These are phyloP conservation scores for Penicillium corylophilum DNA, from an alignment of 2,329 filamentous ascomycete genomes.

Conservation along the genomic window DNA sequence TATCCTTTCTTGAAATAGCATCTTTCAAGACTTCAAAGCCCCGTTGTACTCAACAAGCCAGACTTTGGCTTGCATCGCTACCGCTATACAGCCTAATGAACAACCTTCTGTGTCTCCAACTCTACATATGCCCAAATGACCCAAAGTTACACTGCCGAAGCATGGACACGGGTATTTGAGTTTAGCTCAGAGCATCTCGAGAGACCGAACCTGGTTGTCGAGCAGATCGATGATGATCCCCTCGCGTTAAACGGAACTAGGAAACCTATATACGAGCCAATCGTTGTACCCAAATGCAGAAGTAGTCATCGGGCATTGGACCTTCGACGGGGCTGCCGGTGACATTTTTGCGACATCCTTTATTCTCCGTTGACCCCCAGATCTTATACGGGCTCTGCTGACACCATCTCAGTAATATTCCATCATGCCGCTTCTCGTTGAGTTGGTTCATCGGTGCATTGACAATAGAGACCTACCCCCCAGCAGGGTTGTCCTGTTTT, in stretches of 20 bases:
- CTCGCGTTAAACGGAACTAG: too few relatives aligned
- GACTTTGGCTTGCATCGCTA: background rate
- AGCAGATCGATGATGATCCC: background rate
- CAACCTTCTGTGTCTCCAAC: background rate
- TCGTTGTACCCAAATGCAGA: conserved; percentile 17
- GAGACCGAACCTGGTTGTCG: background rate
- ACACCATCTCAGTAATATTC: conserved; percentile 7
- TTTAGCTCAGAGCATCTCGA: background rate
- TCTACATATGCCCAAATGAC: background rate
- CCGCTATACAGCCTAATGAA: background rate
- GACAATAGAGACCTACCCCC: background rate
- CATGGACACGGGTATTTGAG: background rate
- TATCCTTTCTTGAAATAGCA: background rate
- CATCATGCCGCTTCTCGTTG: background rate
- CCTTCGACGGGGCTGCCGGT: background rate
- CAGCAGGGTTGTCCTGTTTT: background rate
- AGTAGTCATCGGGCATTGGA: conserved; percentile 16
- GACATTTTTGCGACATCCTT: conserved; percentile 9
- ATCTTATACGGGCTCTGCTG: conserved; percentile 11
- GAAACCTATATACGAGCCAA: background rate
- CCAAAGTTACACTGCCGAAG: background rate
- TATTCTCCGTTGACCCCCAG: conserved; percentile 2
- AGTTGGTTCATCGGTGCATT: background rate
- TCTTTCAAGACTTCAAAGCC: background rate
- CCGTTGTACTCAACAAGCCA: background rate